Evolutionary conservation across 345 rosid species (phyloP), one percentile per base, ranked within the genome.

Genomic region (Citrus hindsii): DNA sequence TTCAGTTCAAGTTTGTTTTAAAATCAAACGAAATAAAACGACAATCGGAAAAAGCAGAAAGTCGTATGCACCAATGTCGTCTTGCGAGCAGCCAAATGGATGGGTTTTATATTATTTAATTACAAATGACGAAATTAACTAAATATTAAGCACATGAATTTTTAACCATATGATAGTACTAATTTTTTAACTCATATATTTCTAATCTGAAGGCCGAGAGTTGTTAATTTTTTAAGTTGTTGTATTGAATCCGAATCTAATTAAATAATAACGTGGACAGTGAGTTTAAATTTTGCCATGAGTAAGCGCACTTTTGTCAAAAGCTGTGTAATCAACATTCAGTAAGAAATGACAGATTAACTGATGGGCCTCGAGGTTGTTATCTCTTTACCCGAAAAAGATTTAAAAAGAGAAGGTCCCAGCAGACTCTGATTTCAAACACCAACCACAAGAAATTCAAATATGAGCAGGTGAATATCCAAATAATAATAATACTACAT

Each of bases 1-100:
- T 69, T 68, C 5, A 2, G 5, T 1, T 4, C 0, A 8, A 4
- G 24, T 33, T 13, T 62, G 42, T 64, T 63, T 55, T 59, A 46
- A 73, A 73, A 72, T 79, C 68, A 13, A 28, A 22, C 51, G 51
- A 3, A 66, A 60, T 3, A 18, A 74, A 74, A 62, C 77, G 59
- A 74, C 69, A 28, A 30, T 12, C 58, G 2, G 5, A 37, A 24
- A 60, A 35, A 73, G 14, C 9, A 3, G 32, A 24, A 33, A 60
- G 8, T 73, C 28, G 67, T 24, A 7, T n/a, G 13, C 32, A 24
- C 38, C 66, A 7, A 55, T 19, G 51, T 46, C 51, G 51, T 46
- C 51, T 46, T 3, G 18, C 42, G 6, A 3, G 33, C 14, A 13
- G 66, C 35, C 14, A 27, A 61, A 13, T 14, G 40, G 7, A 35